Evolutionary conservation across 2,329 filamentous ascomycete genomes (phyloP).

Genomic region (Alternaria sp.): DNA sequence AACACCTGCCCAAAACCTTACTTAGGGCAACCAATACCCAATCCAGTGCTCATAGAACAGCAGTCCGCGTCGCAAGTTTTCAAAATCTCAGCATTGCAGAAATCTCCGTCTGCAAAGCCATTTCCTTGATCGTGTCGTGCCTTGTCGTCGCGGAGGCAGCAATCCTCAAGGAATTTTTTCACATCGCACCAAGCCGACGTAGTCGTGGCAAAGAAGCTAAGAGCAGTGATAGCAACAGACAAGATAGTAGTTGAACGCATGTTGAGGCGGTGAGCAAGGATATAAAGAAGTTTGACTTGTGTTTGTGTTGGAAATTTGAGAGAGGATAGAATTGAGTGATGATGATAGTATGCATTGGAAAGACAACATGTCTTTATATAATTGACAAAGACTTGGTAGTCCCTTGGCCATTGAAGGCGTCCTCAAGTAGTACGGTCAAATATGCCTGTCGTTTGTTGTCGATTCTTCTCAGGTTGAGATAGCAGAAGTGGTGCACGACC

Average conservation of each 20-base stretch:
- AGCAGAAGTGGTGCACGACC: too few species aligned
- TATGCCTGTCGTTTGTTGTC: too few species aligned
- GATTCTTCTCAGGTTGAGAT: too few species aligned
- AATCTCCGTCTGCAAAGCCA: neutral
- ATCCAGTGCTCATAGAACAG: neutral
- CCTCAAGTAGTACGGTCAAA: too few species aligned
- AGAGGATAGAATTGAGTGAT: too few species aligned
- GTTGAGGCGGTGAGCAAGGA: neutral
- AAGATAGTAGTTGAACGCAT: neutral
- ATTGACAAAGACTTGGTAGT: too few species aligned
- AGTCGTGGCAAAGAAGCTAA: neutral
- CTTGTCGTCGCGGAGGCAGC: neutral
- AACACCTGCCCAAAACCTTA: neutral
- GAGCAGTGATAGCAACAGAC: neutral
- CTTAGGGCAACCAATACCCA: neutral
- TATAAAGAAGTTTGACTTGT: neutral
- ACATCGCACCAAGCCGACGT: neutral
- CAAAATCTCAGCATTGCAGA: neutral
- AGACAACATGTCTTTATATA: too few species aligned
- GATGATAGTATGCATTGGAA: too few species aligned
- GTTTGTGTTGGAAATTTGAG: too few species aligned
- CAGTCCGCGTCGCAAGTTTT: neutral
- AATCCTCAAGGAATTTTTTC: neutral
- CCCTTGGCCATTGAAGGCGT: too few species aligned
- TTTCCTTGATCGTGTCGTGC: neutral